phyloP scores from a whole-genome alignment of 2,329 filamentous ascomycete species.

The Amphichorda felina region DNA sequence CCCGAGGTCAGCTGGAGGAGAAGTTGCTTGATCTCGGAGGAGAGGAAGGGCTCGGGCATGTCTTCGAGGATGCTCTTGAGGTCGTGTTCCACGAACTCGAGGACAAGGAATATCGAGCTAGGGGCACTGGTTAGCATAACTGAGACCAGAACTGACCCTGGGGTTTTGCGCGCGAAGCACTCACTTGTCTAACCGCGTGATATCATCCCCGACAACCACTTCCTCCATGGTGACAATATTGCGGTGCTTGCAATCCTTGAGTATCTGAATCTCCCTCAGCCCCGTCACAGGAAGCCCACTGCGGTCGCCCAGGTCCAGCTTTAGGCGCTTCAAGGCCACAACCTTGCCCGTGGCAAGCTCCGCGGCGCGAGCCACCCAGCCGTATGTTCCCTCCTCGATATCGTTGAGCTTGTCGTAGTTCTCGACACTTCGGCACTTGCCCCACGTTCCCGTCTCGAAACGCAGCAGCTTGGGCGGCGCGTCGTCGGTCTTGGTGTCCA shows the following conservation, averaged over 20 bases:
- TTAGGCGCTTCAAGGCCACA: slow-evolving; percentile 87
- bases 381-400: slow-evolving; percentile 96
- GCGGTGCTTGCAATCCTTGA: slow-evolving; percentile 66
- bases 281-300: slow-evolving; percentile 82
- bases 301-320: slow-evolving; percentile 68
- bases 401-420: slow-evolving; percentile 89
- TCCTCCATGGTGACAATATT: slow-evolving; percentile 78
- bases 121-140: slow-evolving; percentile 8
- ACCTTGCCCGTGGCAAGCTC: slow-evolving; percentile 64
- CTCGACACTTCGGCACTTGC: slow-evolving; percentile 63
- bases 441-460: slow-evolving; percentile 59
- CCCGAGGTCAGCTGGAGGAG: slow-evolving; percentile 73
- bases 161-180: too few relatives aligned
- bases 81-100: slow-evolving; percentile 97
- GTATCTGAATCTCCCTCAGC: slow-evolving; percentile 82
- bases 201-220: slow-evolving; percentile 64
- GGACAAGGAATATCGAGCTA: slow-evolving; percentile 76
- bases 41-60: slow-evolving; percentile 87
- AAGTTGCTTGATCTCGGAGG: slow-evolving; percentile 85
- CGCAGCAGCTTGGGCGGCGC: slow-evolving; percentile 48
- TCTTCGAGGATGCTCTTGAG: slow-evolving; percentile 86
- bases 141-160: too few relatives aligned
- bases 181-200: slow-evolving; percentile 40
- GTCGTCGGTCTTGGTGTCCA: slow-evolving; percentile 6
- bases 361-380: slow-evolving; percentile 78